Evolutionary conservation across 2,329 filamentous ascomycete species (phyloP).

Genomic region (Pseudogymnoascus sp.): DNA sequence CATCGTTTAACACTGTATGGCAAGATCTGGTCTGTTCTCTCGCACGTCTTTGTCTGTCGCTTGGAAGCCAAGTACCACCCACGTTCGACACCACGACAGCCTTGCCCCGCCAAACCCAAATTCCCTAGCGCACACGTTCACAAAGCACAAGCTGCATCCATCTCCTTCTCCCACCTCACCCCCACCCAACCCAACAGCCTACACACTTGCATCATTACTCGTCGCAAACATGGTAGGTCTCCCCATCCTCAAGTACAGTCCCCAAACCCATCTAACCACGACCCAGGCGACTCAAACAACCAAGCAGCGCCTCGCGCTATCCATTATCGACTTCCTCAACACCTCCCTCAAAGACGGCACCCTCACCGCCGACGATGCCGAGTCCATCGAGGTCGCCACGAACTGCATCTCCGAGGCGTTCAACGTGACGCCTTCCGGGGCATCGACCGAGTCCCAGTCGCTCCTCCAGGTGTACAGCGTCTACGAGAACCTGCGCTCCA

Average conservation of each 20-base stretch:
- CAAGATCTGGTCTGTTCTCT: neutral
- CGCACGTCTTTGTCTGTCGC: neutral
- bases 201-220: neutral
- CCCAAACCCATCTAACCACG: neutral
- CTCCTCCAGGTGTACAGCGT: constrained; percentile 88
- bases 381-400: constrained; percentile 87
- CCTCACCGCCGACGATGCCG: constrained; percentile 76
- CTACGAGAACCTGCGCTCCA: constrained; percentile 82
- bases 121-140: constrained; percentile 5
- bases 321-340: constrained; percentile 91
- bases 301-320: constrained; percentile 81
- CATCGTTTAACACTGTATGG: neutral
- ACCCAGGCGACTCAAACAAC: constrained; percentile 22
- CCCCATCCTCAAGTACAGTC: neutral
- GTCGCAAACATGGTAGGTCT: constrained; percentile 13
- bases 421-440: constrained; percentile 81
- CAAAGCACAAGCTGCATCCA: neutral
- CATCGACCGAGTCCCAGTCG: constrained; percentile 68
- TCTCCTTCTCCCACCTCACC: neutral
- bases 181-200: neutral
- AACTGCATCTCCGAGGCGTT: constrained; percentile 95
- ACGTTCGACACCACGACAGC: neutral
- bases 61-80: neutral
- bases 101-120: constrained; percentile 6
- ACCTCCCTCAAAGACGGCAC: constrained; percentile 82